Percentiles rank a stretch among this genome's conserved stretches.
Evolutionary conservation across 495 filamentous ascomycete genomes (phyloP).

Genomic region (Staphylotrichum longicolle): DNA sequence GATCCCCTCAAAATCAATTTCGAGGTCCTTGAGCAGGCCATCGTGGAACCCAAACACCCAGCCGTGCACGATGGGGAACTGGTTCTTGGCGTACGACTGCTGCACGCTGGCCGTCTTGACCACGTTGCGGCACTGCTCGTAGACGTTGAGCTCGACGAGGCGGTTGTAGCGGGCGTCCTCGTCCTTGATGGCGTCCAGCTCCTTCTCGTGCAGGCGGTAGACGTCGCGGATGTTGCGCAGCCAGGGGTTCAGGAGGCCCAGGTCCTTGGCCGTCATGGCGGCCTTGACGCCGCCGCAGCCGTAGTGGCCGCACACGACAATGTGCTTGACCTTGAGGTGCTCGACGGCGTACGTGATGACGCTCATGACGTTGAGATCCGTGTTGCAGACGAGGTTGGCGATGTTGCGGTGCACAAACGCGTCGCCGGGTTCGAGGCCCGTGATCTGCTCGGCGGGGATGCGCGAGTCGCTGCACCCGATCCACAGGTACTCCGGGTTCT

Average conservation of each 20-base stretch:
- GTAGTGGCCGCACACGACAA: slow-evolving; percentile 64
- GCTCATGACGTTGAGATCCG: slow-evolving; percentile 59
- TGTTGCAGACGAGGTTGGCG: slow-evolving; percentile 59
- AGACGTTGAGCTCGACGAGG: slow-evolving; percentile 59
- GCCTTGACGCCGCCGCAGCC: slow-evolving; percentile 64
- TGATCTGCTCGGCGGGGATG: slow-evolving; percentile 60
- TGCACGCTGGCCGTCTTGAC: slow-evolving; percentile 59
- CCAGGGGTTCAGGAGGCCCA: slow-evolving; percentile 61
- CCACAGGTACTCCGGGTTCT: slow-evolving; percentile 61
- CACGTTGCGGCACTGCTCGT: slow-evolving; percentile 57
- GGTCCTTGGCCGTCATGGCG: slow-evolving; percentile 56
- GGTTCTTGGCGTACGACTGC: slow-evolving; percentile 50
- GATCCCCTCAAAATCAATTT: slow-evolving; percentile 47
- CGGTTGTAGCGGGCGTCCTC: slow-evolving; percentile 49
- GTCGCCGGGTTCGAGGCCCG: slow-evolving; percentile 58
- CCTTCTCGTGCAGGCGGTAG: slow-evolving; percentile 55
- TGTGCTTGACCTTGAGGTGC: slow-evolving; percentile 61
- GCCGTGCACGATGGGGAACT: slow-evolving; percentile 55
- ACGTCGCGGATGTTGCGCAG: slow-evolving; percentile 61
- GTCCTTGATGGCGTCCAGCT: slow-evolving; percentile 52
- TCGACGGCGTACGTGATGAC: slow-evolving; percentile 61
- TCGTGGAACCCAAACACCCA: slow-evolving; percentile 57
- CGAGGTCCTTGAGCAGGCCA: slow-evolving; percentile 53
- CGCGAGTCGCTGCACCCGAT: slow-evolving; percentile 64
- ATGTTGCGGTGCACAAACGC: slow-evolving; percentile 65